Conservation (phyloP, 305 asterid species). For the Fraxinus latifolia region DNA sequence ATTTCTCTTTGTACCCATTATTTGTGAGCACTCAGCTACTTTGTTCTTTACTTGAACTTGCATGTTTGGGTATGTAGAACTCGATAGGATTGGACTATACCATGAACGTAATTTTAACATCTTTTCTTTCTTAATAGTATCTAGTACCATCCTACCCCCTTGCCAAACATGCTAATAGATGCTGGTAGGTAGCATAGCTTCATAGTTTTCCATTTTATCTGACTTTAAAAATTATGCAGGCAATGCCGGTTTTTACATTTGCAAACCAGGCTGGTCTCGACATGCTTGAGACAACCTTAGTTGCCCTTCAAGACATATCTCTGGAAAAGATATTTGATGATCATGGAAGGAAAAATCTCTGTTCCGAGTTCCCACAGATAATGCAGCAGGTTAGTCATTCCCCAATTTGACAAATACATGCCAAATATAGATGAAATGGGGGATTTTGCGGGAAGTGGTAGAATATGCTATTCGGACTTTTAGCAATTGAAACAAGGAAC, state of each 20-base stretch:
- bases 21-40: not conserved
- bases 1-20: not conserved
- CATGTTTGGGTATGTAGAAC: not conserved
- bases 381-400: constrained; percentile 72
- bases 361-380: constrained; percentile 84
- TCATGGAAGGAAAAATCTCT: constrained; percentile 77
- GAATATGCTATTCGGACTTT: not conserved
- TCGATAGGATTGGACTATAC: not conserved
- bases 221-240: constrained; percentile 39
- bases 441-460: not conserved
- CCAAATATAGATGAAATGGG: not conserved
- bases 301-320: constrained; percentile 88
- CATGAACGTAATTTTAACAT: not conserved
- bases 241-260: constrained; percentile 83
- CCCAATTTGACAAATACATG: not conserved
- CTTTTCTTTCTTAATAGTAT: not conserved
- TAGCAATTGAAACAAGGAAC: not conserved
- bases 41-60: not conserved
- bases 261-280: constrained; percentile 97
- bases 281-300: constrained; percentile 96
- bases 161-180: not conserved
- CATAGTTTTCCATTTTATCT: not conserved
- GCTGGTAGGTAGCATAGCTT: not conserved
- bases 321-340: constrained; percentile 90
- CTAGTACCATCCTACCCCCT: not conserved